Percentiles rank a stretch among this genome's conserved stretches.
These are phyloP conservation scores for Peterozyma toletana DNA, from an alignment of 805 yeast species.

Conservation along the genomic window DNA sequence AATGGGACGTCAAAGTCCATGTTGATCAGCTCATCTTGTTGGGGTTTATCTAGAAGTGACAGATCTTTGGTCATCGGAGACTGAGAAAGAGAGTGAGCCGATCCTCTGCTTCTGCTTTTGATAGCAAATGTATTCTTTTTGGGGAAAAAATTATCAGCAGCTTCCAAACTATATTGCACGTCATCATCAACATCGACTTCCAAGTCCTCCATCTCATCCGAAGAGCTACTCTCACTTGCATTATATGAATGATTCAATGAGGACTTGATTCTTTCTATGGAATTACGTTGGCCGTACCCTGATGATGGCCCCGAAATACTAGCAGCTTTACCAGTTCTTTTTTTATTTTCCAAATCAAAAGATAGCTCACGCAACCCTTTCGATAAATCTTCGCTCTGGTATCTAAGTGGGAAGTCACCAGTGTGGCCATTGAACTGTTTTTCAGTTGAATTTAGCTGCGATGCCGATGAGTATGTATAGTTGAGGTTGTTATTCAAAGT, in stretches of 20 bases:
- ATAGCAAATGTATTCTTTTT: background rate
- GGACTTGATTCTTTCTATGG: slow-evolving; percentile 1
- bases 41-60: background rate
- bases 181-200: slow-evolving; percentile 4
- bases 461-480: slow-evolving; percentile 4
- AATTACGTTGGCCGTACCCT: background rate
- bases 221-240: slow-evolving; percentile 1
- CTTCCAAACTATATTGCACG: slow-evolving; percentile 2
- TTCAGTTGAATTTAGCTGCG: background rate
- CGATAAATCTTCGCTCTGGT: background rate
- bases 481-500: slow-evolving; percentile 4
- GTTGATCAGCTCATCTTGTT: background rate
- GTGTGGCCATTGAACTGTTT: slow-evolving; percentile 1
- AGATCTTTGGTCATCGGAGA: slow-evolving; percentile 1
- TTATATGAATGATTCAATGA: slow-evolving; percentile 7
- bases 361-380: background rate
- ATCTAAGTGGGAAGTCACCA: background rate
- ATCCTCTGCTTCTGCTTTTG: too few species aligned
- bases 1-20: slow-evolving; percentile 6
- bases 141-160: slow-evolving; percentile 3
- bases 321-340: slow-evolving; percentile 2
- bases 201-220: background rate
- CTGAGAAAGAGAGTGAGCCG: background rate
- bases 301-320: slow-evolving; percentile 5
- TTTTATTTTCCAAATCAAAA: background rate